Conservation (phyloP, 2,329 filamentous ascomycete species). For the Nothomitra cinnamomea region DNA sequence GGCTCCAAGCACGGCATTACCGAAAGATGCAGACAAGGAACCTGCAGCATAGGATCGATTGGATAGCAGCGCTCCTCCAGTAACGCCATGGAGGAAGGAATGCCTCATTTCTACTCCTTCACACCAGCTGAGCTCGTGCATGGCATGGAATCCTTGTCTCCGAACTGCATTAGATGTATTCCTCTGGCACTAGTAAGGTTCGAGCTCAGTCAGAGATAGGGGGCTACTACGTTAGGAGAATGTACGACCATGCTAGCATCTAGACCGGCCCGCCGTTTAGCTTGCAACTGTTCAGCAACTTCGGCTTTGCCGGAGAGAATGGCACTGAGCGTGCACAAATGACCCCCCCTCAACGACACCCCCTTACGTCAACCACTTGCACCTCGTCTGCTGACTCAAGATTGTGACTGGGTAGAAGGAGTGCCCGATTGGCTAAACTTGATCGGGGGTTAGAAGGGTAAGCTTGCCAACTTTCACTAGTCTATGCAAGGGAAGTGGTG, state of each 20-base stretch:
- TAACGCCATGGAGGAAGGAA: too few relatives aligned
- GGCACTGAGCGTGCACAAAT: background rate
- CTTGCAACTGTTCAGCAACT: background rate
- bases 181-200: too few relatives aligned
- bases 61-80: too few relatives aligned
- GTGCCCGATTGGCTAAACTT: constrained; percentile 2
- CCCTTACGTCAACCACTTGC: background rate
- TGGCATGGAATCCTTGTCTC: too few relatives aligned
- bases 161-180: too few relatives aligned
- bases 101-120: too few relatives aligned
- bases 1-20: background rate
- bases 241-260: constrained; percentile 1
- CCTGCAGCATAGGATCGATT: background rate
- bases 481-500: background rate
- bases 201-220: background rate
- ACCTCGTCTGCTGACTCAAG: constrained; percentile 2
- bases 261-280: background rate
- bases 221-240: background rate
- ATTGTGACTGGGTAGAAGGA: constrained; percentile 1
- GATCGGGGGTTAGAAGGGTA: background rate
- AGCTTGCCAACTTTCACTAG: background rate
- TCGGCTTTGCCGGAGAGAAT: background rate
- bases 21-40: background rate
- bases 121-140: too few relatives aligned
- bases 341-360: constrained; percentile 2